These are phyloP conservation scores for Nepenthes mirabilis DNA, from an alignment of 148 eudicot genomes.

Conservation along the genomic window DNA sequence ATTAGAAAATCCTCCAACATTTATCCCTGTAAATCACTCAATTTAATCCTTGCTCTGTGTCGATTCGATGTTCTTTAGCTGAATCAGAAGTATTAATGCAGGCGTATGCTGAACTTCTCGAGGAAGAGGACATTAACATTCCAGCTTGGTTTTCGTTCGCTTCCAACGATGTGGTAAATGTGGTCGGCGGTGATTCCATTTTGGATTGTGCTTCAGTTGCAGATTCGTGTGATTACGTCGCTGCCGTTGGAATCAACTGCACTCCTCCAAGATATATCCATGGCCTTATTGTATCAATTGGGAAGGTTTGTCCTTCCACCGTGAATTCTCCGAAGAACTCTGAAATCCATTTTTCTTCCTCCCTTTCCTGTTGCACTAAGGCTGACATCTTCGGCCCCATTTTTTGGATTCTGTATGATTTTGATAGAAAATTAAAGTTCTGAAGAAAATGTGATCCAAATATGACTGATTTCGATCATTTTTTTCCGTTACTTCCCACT, in stretches of 20 bases:
- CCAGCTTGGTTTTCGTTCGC: constrained; percentile 62
- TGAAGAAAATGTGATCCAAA: too few species aligned
- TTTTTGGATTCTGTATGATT: too few species aligned
- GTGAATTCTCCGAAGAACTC: neutral
- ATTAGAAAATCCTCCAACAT: neutral
- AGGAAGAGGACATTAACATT: constrained; percentile 47
- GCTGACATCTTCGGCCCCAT: too few species aligned
- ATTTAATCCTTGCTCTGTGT: neutral
- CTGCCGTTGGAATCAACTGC: constrained; percentile 60
- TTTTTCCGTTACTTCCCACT: too few species aligned
- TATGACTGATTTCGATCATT: too few species aligned
- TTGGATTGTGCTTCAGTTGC: constrained; percentile 49
- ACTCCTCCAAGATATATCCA: constrained; percentile 50
- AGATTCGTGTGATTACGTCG: constrained; percentile 35
- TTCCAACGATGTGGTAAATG: constrained; percentile 40
- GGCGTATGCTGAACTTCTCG: constrained; percentile 58
- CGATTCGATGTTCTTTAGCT: neutral
- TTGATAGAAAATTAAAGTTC: too few species aligned
- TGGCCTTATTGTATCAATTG: constrained; percentile 31
- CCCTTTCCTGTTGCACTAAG: too few species aligned
- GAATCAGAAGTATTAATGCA: constrained; percentile 4
- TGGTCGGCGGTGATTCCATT: constrained; percentile 42
- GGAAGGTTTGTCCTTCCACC: constrained; percentile 17
- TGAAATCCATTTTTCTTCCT: too few species aligned
- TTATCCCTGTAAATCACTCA: too few species aligned